Evolutionary conservation across 2,329 filamentous ascomycete genomes (phyloP).

Genomic region (Calonectria pseudoturangicola): DNA sequence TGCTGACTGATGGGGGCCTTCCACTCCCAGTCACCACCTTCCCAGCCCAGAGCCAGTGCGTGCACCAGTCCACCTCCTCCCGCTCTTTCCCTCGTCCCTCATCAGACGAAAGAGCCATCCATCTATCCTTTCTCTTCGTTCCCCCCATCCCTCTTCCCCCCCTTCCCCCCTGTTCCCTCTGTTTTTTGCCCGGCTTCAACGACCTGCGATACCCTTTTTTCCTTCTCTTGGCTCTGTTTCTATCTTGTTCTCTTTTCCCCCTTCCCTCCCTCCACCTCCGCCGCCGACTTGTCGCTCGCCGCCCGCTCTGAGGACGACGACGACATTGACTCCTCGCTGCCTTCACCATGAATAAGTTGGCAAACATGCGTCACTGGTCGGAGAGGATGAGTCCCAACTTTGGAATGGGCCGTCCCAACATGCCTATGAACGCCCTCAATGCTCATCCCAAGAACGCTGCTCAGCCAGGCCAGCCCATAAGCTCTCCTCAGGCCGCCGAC

Average conservation of each 20-base stretch:
- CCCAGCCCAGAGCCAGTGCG: slow-evolving; percentile 34
- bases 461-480: slow-evolving; percentile 72
- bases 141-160: slow-evolving; percentile 37
- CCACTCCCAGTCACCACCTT: slow-evolving; percentile 32
- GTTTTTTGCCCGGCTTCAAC: slow-evolving; percentile 50
- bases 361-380: slow-evolving; percentile 83
- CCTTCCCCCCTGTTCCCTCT: slow-evolving; percentile 37
- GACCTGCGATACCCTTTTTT: slow-evolving; percentile 51
- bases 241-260: slow-evolving; percentile 46
- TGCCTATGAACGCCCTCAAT: slow-evolving; percentile 73
- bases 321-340: slow-evolving; percentile 44
- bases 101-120: slow-evolving; percentile 56
- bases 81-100: slow-evolving; percentile 50
- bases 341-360: slow-evolving; percentile 80
- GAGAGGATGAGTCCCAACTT: slow-evolving; percentile 82
- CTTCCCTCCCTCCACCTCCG: slow-evolving; percentile 41
- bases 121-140: slow-evolving; percentile 52
- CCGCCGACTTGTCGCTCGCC: slow-evolving; percentile 53
- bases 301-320: slow-evolving; percentile 54
- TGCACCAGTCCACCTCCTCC: slow-evolving; percentile 41
- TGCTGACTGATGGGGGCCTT: slow-evolving; percentile 33
- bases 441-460: slow-evolving; percentile 74
- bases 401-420: slow-evolving; percentile 77
- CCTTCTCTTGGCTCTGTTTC: slow-evolving; percentile 48
- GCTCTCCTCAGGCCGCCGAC: slow-evolving; percentile 83